Evolutionary conservation across 2,329 filamentous ascomycete genomes (phyloP), one percentile per base, ranked within the genome.

Genomic region (Coccinonectria pachysandricola): DNA sequence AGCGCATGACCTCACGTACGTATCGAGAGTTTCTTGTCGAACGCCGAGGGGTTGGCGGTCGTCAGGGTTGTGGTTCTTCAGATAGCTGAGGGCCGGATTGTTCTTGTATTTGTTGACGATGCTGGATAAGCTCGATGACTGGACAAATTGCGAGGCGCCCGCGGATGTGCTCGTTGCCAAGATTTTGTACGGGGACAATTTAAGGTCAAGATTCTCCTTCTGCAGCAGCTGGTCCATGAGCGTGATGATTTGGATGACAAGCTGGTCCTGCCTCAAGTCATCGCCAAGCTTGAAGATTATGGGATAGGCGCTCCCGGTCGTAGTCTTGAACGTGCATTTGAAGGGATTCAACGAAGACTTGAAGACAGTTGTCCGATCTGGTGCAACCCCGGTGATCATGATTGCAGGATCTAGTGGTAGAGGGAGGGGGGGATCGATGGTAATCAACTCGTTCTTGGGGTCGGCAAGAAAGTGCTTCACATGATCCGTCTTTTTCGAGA

Each of bases 211-310:
- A 35, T 98, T 96, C 50, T 98, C 91, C 49, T 96, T 95, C 33
- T 84, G 83, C 4, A 98, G 68, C 2, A 98, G 72, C 32, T 88
- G 83, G 46, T 98, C 91, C 91, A 98, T 98, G 10, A 98, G 69
- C 0, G 85, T 93, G 52, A 98, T 95, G 48, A 96, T 96, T 48
- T 75, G 91, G 28, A 98, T 92, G 18, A 98, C 88, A 3, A 98
- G 72, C 50, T 98, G 91, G 49, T 98, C 91, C 56, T 98, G 91
- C 9, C 91, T 81, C 26, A 98, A 65, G 50, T 98, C 91, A 50
- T 98, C 91, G 18, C 91, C 91, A 1, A 86, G 86, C 56, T 98
- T 98, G 71, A 98, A 98, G 27, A 96, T 80, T 37, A 98, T 81
- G 7, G 88, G 80, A 49, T 96, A 98, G 33, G 78, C 80, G 19